Evolutionary conservation across 2,329 filamentous ascomycete genomes (phyloP).

Genomic region (Pyrenophora teres): DNA sequence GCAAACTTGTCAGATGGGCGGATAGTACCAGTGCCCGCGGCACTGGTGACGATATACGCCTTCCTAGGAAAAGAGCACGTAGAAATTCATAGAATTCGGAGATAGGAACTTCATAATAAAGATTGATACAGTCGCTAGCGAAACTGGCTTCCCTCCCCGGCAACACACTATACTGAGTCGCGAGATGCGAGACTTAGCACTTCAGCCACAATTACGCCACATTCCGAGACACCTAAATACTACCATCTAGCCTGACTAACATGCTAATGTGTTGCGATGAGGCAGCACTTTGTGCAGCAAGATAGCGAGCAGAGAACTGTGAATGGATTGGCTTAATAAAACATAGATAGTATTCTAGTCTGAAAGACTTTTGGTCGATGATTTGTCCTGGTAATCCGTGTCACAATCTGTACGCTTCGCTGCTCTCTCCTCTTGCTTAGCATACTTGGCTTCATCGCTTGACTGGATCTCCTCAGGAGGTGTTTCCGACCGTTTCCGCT

Average conservation of each 20-base stretch:
- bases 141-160: too few species aligned
- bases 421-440: slow-evolving; percentile 26
- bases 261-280: too few species aligned
- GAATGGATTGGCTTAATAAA: too few species aligned
- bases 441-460: slow-evolving; percentile 24
- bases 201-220: too few species aligned
- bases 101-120: not conserved
- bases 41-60: not conserved
- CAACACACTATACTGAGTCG: too few species aligned
- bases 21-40: not conserved
- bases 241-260: too few species aligned
- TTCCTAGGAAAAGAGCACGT: not conserved
- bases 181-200: too few species aligned
- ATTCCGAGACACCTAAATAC: too few species aligned
- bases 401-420: slow-evolving; percentile 19
- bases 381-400: slow-evolving; percentile 13
- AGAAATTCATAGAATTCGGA: not conserved
- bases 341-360: not conserved
- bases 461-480: slow-evolving; percentile 21
- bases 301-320: too few species aligned
- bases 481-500: slow-evolving; percentile 24
- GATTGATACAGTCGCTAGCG: not conserved
- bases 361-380: slow-evolving; percentile 8
- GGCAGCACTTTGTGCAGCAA: too few species aligned
- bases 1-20: not conserved